Percentiles rank a stretch among this genome's conserved stretches.
phyloP scores from a whole-genome alignment of 1,139 yeast genomes.

The Yamadazyma blattariae region DNA sequence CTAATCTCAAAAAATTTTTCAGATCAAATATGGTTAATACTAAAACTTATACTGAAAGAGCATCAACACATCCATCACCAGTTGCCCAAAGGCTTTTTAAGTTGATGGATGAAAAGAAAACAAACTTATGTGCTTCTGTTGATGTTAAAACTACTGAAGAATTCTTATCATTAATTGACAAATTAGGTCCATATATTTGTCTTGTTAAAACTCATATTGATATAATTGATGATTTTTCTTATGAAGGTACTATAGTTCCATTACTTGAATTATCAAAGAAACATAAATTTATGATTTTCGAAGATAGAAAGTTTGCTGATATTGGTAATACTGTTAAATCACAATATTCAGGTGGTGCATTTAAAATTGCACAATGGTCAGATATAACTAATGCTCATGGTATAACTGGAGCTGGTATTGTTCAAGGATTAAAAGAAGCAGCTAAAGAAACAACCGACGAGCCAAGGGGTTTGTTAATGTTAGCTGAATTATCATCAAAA shows the following conservation, averaged over 20 bases:
- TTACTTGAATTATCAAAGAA: conserved; percentile 66
- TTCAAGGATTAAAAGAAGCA: conserved; percentile 81
- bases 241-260: conserved; percentile 76
- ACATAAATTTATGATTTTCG: conserved; percentile 85
- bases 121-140: conserved; percentile 94
- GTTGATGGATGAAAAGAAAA: conserved; percentile 75
- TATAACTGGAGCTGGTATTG: conserved; percentile 93
- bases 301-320: conserved; percentile 97
- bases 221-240: conserved; percentile 82
- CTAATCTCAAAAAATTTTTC: conserved; percentile 2
- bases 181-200: conserved; percentile 88
- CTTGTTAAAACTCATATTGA: conserved; percentile 94
- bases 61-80: conserved; percentile 67
- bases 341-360: conserved; percentile 89
- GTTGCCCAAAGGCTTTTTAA: conserved; percentile 73
- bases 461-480: conserved; percentile 89
- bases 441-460: conserved; percentile 67
- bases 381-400: conserved; percentile 98
- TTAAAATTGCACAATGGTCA: conserved; percentile 88
- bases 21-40: conserved; percentile 5
- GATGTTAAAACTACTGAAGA: conserved; percentile 83
- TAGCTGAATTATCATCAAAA: conserved; percentile 91
- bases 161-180: conserved; percentile 67
- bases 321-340: conserved; percentile 97
- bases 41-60: conserved; percentile 62